phyloP scores from a whole-genome alignment of 2,329 filamentous ascomycete genomes.

The Ceratocystis albifundus region DNA sequence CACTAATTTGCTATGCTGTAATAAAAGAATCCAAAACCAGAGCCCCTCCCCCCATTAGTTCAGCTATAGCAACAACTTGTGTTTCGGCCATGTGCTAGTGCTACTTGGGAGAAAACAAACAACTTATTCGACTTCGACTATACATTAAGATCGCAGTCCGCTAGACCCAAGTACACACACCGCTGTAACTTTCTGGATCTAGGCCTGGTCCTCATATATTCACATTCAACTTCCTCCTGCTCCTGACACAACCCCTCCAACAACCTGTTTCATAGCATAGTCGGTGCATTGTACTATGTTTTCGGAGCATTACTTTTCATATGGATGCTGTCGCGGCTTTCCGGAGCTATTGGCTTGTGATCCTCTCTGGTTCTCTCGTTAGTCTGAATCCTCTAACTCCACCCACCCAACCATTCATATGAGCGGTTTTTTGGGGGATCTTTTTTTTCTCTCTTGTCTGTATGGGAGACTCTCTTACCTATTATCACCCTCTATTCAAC shows the following conservation, averaged over 20 bases:
- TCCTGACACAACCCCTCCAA: constrained; percentile 1
- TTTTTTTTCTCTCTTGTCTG: neutral
- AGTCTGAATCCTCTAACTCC: neutral
- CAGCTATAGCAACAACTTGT: neutral
- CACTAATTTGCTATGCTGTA: neutral
- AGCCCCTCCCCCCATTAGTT: too few species aligned
- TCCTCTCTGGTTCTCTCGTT: neutral
- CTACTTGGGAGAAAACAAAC: neutral
- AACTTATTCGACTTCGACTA: neutral
- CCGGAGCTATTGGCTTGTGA: neutral
- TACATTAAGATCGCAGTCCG: neutral
- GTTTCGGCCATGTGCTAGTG: neutral
- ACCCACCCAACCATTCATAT: neutral
- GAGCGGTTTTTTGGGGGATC: neutral
- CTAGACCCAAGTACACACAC: neutral
- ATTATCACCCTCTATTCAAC: neutral
- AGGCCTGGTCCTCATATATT: neutral
- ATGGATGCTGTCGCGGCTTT: too few species aligned
- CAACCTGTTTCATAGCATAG: neutral
- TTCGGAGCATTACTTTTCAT: neutral
- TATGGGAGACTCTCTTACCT: neutral
- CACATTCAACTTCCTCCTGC: neutral
- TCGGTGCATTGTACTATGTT: neutral
- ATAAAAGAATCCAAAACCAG: too few species aligned
- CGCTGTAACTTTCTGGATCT: neutral